These are phyloP conservation scores for Boletales sp. DNA, from an alignment of 768 basidiomycete species.

Conservation along the genomic window DNA sequence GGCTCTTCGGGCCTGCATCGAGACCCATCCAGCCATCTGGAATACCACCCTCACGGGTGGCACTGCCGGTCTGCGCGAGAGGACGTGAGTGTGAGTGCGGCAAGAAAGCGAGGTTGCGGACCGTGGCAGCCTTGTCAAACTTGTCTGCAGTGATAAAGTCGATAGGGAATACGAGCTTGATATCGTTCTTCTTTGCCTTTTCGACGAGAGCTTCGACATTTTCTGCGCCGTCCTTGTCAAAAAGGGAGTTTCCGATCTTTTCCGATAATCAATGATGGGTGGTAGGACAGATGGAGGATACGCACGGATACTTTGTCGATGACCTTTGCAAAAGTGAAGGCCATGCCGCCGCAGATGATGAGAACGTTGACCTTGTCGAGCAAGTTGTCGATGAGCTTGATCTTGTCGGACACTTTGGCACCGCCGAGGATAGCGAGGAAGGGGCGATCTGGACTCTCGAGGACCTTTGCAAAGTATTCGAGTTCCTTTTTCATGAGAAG, in stretches of 20 bases:
- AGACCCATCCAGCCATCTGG: conserved; percentile 94
- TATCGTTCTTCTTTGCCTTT: conserved; percentile 88
- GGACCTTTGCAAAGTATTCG: conserved; percentile 96
- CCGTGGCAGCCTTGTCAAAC: conserved; percentile 88
- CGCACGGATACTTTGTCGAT: conserved; percentile 72
- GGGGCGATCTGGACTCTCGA: conserved; percentile 90
- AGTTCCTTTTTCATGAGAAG: conserved; percentile 99
- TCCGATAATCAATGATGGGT: conserved; percentile 8
- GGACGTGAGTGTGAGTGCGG: conserved; percentile 1
- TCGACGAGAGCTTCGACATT: conserved; percentile 82
- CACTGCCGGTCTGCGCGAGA: conserved; percentile 54
- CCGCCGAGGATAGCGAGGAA: conserved; percentile 99
- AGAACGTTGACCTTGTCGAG: conserved; percentile 96
- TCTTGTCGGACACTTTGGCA: conserved; percentile 99
- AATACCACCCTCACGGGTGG: conserved; percentile 84
- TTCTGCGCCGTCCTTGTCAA: conserved; percentile 82
- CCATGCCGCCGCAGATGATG: conserved; percentile 98
- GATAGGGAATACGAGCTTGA: conserved; percentile 93
- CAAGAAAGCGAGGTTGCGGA: conserved; percentile 29
- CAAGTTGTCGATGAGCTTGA: conserved; percentile 98
- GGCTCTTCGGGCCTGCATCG: conserved; percentile 84
- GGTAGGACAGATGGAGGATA: background rate
- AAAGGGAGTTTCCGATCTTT: conserved; percentile 90
- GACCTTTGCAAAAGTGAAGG: conserved; percentile 98
- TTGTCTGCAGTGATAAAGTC: conserved; percentile 95